Conservation (phyloP, 2,329 filamentous ascomycete species). For the Monosporascus cannonballus region DNA sequence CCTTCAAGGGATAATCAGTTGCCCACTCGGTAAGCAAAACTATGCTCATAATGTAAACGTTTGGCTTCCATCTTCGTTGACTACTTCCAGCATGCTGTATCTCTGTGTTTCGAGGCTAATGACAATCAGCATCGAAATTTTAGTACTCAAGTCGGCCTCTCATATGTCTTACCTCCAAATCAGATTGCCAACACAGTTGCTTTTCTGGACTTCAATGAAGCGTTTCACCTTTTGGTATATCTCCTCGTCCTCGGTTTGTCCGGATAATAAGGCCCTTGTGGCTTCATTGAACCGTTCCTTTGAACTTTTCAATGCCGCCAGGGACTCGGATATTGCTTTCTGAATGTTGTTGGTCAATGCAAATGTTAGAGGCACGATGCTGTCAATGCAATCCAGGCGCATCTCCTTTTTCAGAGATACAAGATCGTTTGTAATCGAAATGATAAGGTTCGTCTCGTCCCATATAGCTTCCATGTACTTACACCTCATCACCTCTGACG, state of each 20-base stretch:
- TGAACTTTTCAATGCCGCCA: background rate
- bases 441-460: slow-evolving; percentile 16
- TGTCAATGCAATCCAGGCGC: slow-evolving; percentile 3
- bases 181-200: slow-evolving; percentile 7
- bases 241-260: background rate
- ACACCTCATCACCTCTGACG: slow-evolving; percentile 7
- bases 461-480: slow-evolving; percentile 11
- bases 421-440: slow-evolving; percentile 18
- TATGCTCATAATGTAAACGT: background rate
- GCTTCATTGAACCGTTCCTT: slow-evolving; percentile 5
- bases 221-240: background rate
- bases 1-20: no score
- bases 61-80: background rate
- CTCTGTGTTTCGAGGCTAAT: background rate
- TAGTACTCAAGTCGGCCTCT: background rate
- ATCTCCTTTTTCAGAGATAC: slow-evolving; percentile 16
- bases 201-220: slow-evolving; percentile 4
- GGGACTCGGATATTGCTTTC: background rate
- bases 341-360: slow-evolving; percentile 1
- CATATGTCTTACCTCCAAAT: background rate
- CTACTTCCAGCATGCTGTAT: background rate
- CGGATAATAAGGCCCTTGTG: background rate
- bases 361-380: slow-evolving; percentile 3
- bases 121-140: background rate
- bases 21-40: no score